Evolutionary conservation across 495 filamentous ascomycete species (phyloP), one percentile per base, ranked within the genome.

Genomic region (Daldinia concentrica): DNA sequence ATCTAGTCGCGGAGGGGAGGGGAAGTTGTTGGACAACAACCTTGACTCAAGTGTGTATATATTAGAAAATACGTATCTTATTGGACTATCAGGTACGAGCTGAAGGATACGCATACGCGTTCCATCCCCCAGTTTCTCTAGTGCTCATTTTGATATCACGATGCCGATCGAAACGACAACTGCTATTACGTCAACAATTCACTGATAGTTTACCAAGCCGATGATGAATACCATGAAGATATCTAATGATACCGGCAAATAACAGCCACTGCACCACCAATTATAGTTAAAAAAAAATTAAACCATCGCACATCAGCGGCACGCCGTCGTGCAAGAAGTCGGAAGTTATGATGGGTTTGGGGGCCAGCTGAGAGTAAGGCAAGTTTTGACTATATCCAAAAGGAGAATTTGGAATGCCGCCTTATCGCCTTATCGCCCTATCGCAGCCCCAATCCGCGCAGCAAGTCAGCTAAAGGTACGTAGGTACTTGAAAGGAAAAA

Each of bases 351-450:
- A 19, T 55, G 19, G 17, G 24, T 30, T 77, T 76, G 76, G 73
- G 73, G 76, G 71, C 70, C 71, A 77, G 76, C 76, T 77, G 76
- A 77, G 65, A 51, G 70, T 73, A 72, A 77, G 76, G 76, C 76
- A 77, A 77, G 62, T 64, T 65, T 48, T 32, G 22, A 45, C 60
- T 52, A 55, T 41, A 15, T 64, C 66, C n/a, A 55, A 63, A 64
- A 54, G 37, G 50, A 45, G 43, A 61, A 63, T 30, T 59, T 62
- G 58, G 43, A 32, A 43, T 50, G 26, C 30, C 50, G 74, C 65
- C 64, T 66, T 65, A 58, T 71, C 56, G 68, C 67, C 66, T 69
- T 69, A 69, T 34, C 62, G 68, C 68, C 68, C 66, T 72, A 72
- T 68, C 74, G 61, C 68, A 74, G 68, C 72, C 68, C 72, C 58